These are phyloP conservation scores for Leccinum pseudoinsigne DNA, from an alignment of 1,284 basidiomycete species.

Conservation along the genomic window DNA sequence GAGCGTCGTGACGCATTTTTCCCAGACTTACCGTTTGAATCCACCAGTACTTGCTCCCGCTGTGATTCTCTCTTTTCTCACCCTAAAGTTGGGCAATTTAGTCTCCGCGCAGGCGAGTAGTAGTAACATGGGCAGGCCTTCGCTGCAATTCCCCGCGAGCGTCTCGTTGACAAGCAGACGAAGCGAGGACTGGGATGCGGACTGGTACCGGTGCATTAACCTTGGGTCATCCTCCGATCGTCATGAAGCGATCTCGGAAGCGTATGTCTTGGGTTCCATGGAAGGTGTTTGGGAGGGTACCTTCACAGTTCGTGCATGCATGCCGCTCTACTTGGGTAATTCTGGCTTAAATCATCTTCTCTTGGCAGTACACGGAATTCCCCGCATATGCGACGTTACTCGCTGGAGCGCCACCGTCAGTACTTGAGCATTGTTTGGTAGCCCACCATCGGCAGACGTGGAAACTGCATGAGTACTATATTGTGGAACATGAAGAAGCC, in stretches of 20 bases:
- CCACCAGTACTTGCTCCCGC: slow-evolving; percentile 62
- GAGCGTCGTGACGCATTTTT: slow-evolving; percentile 43
- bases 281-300: slow-evolving; percentile 77
- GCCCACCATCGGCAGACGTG: slow-evolving; percentile 76
- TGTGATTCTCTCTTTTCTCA: slow-evolving; percentile 69
- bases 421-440: slow-evolving; percentile 55
- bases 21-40: slow-evolving; percentile 39
- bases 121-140: slow-evolving; percentile 36
- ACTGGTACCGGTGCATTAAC: slow-evolving; percentile 58
- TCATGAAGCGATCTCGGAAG: slow-evolving; percentile 37
- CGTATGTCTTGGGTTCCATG: slow-evolving; percentile 62
- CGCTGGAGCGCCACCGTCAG: slow-evolving; percentile 50
- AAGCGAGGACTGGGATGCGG: slow-evolving; percentile 52
- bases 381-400: slow-evolving; percentile 63
- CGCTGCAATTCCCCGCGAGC: slow-evolving; percentile 35
- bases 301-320: slow-evolving; percentile 55
- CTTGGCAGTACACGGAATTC: slow-evolving; percentile 72
- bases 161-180: slow-evolving; percentile 22
- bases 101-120: slow-evolving; percentile 28
- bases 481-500: slow-evolving; percentile 32
- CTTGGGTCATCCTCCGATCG: slow-evolving; percentile 36
- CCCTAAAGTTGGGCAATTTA: slow-evolving; percentile 47
- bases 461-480: slow-evolving; percentile 71
- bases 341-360: slow-evolving; percentile 1
- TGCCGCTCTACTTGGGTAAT: background rate